Conservation (phyloP, 2,329 filamentous ascomycete genomes). For the Cytospora leucostoma region DNA sequence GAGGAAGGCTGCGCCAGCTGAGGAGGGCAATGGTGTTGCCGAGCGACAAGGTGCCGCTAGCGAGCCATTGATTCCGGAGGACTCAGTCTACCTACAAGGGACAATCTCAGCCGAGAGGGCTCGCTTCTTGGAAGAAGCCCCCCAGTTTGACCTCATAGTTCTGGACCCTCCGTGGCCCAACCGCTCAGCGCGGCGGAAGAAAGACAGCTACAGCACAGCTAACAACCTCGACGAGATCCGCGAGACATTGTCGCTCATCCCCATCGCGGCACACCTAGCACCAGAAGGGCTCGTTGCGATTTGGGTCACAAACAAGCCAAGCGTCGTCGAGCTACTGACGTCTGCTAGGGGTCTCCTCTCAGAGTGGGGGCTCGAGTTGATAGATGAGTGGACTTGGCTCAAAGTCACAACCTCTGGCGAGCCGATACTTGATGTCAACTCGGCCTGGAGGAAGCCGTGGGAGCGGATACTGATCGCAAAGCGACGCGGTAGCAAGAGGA, state of each 20-base stretch:
- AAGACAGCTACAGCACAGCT: slow-evolving; percentile 50
- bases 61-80: slow-evolving; percentile 42
- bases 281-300: slow-evolving; percentile 63
- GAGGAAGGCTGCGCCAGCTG: slow-evolving; percentile 10
- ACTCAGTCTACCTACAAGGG: slow-evolving; percentile 50
- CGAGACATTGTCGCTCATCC: slow-evolving; percentile 54
- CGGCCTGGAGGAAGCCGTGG: slow-evolving; percentile 72
- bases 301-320: slow-evolving; percentile 76
- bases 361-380: slow-evolving; percentile 64
- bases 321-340: slow-evolving; percentile 57
- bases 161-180: slow-evolving; percentile 84
- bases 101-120: slow-evolving; percentile 45
- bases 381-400: slow-evolving; percentile 77
- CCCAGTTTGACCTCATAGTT: slow-evolving; percentile 66
- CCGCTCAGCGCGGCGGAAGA: slow-evolving; percentile 66
- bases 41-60: slow-evolving; percentile 21
- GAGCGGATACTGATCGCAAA: slow-evolving; percentile 69
- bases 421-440: slow-evolving; percentile 62
- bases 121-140: slow-evolving; percentile 45
- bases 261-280: slow-evolving; percentile 57
- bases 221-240: slow-evolving; percentile 49
- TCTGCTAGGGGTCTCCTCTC: slow-evolving; percentile 57
- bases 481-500: slow-evolving; percentile 34
- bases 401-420: slow-evolving; percentile 69
- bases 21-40: slow-evolving; percentile 16